These are phyloP conservation scores for Flaveria trinervia DNA, from an alignment of 129 eudicot species.

Conservation along the genomic window DNA sequence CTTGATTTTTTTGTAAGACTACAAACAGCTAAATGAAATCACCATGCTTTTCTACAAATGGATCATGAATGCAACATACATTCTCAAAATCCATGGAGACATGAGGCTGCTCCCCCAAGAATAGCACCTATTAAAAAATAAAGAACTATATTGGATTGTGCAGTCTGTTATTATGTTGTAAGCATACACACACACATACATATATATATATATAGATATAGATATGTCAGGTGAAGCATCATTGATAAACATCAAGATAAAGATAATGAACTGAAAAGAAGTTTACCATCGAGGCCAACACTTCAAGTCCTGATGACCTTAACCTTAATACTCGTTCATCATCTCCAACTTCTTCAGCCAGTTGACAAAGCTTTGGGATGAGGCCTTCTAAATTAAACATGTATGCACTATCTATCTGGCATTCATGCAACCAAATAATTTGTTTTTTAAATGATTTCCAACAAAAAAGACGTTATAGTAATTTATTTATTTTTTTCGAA, in stretches of 20 bases:
- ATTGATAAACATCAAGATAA: neutral
- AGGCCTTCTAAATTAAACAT: slow-evolving; percentile 89
- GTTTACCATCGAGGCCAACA: slow-evolving; percentile 69
- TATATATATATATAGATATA: too few relatives aligned
- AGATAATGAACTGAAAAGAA: slow-evolving; percentile 7
- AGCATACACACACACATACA: too few relatives aligned
- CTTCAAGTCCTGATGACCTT: slow-evolving; percentile 78
- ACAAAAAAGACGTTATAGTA: neutral
- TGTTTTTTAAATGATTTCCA: neutral
- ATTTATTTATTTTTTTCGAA: neutral
- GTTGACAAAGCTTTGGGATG: slow-evolving; percentile 72
- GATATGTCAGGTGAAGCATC: neutral
- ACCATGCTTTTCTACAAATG: slow-evolving; percentile 34
- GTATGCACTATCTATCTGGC: slow-evolving; percentile 63
- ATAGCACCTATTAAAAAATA: slow-evolving; percentile 46
- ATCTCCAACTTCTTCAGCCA: slow-evolving; percentile 80
- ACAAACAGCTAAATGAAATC: slow-evolving; percentile 29
- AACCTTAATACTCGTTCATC: slow-evolving; percentile 64
- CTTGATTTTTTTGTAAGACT: slow-evolving; percentile 19
- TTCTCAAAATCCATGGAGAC: slow-evolving; percentile 72
- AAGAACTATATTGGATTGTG: slow-evolving; percentile 16
- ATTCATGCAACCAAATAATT: neutral
- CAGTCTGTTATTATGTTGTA: neutral
- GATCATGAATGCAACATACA: slow-evolving; percentile 44
- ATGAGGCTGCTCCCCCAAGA: slow-evolving; percentile 79